phyloP scores from a whole-genome alignment of 805 yeast genomes.

The Metschnikowia proteae region DNA sequence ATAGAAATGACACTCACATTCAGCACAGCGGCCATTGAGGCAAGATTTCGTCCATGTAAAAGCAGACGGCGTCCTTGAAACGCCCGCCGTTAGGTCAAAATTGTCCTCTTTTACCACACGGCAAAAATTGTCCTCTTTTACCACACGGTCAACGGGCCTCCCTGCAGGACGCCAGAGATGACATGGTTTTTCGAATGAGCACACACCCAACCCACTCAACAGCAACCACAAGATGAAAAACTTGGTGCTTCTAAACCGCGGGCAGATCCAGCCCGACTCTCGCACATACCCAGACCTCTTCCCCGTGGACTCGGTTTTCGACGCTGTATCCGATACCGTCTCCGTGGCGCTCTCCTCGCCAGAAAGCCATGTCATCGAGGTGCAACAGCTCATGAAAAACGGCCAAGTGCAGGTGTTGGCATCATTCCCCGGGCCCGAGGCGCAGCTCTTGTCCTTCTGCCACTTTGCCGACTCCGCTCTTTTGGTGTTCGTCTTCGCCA shows the following conservation, averaged over 20 bases:
- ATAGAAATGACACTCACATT: too few relatives aligned
- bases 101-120: too few relatives aligned
- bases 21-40: too few relatives aligned
- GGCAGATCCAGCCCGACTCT: constrained; percentile 49
- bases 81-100: too few relatives aligned
- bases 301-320: constrained; percentile 57
- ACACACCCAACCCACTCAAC: neutral
- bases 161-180: constrained; percentile 4
- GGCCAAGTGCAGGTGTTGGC: constrained; percentile 61
- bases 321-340: constrained; percentile 68
- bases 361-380: constrained; percentile 59
- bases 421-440: constrained; percentile 48
- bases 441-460: constrained; percentile 47
- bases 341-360: constrained; percentile 56
- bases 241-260: constrained; percentile 51
- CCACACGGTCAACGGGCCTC: neutral
- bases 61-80: too few relatives aligned
- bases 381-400: constrained; percentile 67
- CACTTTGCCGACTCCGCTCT: constrained; percentile 71
- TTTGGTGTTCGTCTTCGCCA: constrained; percentile 59
- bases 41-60: too few relatives aligned
- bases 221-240: constrained; percentile 38
- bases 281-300: constrained; percentile 61
- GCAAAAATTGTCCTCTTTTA: neutral
- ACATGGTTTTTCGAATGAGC: neutral